phyloP scores from a whole-genome alignment of 257 asterid species.

The Scutellaria barbata region DNA sequence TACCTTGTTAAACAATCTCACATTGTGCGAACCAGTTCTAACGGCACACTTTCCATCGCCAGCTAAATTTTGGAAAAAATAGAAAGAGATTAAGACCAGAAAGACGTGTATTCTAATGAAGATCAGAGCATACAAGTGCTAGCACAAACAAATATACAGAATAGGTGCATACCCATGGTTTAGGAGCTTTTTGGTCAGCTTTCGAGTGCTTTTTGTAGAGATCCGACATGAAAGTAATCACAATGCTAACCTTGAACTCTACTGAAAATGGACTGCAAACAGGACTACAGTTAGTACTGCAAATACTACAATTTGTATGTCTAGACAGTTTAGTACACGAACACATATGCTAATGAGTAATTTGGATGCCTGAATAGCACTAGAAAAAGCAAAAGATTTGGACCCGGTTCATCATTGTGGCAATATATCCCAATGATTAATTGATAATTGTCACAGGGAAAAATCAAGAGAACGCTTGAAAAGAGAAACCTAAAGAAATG shows the following conservation, averaged over 20 bases:
- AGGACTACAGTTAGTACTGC: slow-evolving; percentile 18
- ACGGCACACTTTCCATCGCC: slow-evolving; percentile 76
- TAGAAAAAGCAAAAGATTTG: neutral
- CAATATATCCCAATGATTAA: neutral
- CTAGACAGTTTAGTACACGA: neutral
- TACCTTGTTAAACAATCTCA: slow-evolving; percentile 57
- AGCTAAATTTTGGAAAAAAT: slow-evolving; percentile 42
- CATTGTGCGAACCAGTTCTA: slow-evolving; percentile 73
- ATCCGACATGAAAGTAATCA: slow-evolving; percentile 64
- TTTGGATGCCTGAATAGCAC: slow-evolving; percentile 9
- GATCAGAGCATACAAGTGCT: neutral
- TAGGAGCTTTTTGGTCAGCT: slow-evolving; percentile 54
- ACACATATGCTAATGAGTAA: slow-evolving; percentile 6
- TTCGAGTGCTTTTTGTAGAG: slow-evolving; percentile 52
- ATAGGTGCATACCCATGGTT: slow-evolving; percentile 64
- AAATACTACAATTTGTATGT: neutral
- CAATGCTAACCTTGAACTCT: slow-evolving; percentile 74
- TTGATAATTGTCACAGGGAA: neutral
- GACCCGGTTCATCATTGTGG: neutral
- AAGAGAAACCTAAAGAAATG: slow-evolving; percentile 10
- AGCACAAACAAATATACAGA: neutral
- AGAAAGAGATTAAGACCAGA: slow-evolving; percentile 23
- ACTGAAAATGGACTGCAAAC: slow-evolving; percentile 76
- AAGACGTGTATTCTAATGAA: slow-evolving; percentile 8
- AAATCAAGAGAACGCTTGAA: neutral